Evolutionary conservation across 129 eudicot genomes (phyloP).

Genomic region (Smallanthus sonchifolius): DNA sequence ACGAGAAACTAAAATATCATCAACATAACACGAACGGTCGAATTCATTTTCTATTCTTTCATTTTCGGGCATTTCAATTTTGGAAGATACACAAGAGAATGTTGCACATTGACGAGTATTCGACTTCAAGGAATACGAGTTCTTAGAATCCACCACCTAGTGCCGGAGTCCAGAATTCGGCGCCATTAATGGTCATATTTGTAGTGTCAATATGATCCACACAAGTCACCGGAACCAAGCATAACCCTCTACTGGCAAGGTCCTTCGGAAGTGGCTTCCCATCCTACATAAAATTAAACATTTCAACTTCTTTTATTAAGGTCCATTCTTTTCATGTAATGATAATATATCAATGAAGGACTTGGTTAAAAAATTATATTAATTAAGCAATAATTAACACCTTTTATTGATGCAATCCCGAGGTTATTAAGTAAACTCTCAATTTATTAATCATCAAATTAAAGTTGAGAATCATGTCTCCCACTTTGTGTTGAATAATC

Average conservation of each 20-base stretch:
- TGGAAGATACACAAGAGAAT: slow-evolving; percentile 1
- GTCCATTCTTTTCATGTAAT: slow-evolving; percentile 22
- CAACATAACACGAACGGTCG: not conserved
- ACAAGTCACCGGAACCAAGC: slow-evolving; percentile 72
- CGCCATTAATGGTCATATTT: slow-evolving; percentile 46
- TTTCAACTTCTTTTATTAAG: not conserved
- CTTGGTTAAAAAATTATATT: slow-evolving; percentile 11
- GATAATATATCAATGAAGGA: slow-evolving; percentile 34
- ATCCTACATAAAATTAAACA: slow-evolving; percentile 16
- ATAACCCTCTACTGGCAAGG: slow-evolving; percentile 73
- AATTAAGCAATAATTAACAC: slow-evolving; percentile 17
- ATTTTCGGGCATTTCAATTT: slow-evolving; percentile 15
- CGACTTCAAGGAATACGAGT: not conserved
- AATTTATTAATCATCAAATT: slow-evolving; percentile 22
- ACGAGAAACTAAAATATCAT: slow-evolving; percentile 15
- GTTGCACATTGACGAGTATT: not conserved
- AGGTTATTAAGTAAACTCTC: slow-evolving; percentile 23
- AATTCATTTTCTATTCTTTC: slow-evolving; percentile 5
- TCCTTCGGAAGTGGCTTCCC: slow-evolving; percentile 26
- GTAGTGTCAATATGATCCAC: slow-evolving; percentile 51
- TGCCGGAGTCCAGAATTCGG: slow-evolving; percentile 87
- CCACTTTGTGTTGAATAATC: slow-evolving; percentile 43
- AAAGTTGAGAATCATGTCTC: slow-evolving; percentile 55
- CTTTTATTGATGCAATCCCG: slow-evolving; percentile 31
- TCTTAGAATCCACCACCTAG: slow-evolving; percentile 54